Conservation (phyloP, 805 yeast genomes). For the Candida palmyrensis region DNA sequence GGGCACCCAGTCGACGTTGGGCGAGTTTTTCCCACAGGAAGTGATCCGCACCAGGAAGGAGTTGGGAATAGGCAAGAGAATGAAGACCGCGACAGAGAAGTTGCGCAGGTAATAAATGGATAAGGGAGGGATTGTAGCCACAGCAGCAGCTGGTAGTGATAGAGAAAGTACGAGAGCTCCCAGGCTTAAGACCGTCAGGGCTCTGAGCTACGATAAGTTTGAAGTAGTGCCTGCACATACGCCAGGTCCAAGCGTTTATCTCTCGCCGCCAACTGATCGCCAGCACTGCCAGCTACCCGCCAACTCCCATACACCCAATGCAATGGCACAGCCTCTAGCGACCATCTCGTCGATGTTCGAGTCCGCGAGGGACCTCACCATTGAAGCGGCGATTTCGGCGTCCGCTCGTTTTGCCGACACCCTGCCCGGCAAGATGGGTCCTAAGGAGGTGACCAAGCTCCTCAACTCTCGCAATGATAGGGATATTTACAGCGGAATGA, state of each 20-base stretch:
- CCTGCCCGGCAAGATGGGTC: conserved; percentile 47
- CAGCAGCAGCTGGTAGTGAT: too few species aligned
- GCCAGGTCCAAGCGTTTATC: conserved; percentile 1
- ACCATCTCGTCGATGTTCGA: conserved; percentile 69
- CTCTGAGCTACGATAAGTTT: too few species aligned
- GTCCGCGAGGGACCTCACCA: conserved; percentile 71
- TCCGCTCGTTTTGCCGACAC: conserved; percentile 61
- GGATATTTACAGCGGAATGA: conserved; percentile 38
- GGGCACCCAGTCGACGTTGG: conserved; percentile 54
- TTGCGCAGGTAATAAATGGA: conserved; percentile 18
- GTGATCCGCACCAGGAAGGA: conserved; percentile 43
- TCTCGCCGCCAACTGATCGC: not conserved
- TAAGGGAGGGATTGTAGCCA: too few species aligned
- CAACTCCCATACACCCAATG: not conserved
- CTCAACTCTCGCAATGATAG: conserved; percentile 67
- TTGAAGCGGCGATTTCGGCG: conserved; percentile 81
- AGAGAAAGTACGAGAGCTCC: too few species aligned
- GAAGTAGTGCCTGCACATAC: too few species aligned
- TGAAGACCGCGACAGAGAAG: conserved; percentile 52
- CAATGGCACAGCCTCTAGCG: conserved; percentile 46
- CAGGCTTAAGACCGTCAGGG: too few species aligned
- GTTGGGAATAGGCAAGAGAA: conserved; percentile 52
- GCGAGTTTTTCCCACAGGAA: conserved; percentile 66
- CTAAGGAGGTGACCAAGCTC: conserved; percentile 59
- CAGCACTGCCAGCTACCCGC: not conserved